A percentile compares a stretch with the other conserved stretches of the same genome.
Evolutionary conservation across 2,329 filamentous ascomycete species (phyloP).

Genomic region (Dactylellina drechsleri): DNA sequence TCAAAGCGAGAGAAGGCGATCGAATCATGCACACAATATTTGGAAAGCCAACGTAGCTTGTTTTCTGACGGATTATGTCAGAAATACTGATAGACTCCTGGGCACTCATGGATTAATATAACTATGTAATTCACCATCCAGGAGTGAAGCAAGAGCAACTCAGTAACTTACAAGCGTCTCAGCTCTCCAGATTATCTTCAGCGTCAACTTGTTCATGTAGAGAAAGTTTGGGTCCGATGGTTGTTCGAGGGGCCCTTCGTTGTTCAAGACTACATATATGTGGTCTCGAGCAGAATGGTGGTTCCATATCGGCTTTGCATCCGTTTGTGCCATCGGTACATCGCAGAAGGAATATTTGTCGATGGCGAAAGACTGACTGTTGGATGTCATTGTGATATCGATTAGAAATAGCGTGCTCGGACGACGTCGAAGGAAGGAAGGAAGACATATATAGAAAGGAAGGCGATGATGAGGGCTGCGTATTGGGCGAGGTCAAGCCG

Average conservation of each 20-base stretch:
- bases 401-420: background rate
- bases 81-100: slow-evolving; percentile 46
- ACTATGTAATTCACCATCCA: background rate
- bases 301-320: slow-evolving; percentile 42
- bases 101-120: background rate
- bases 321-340: slow-evolving; percentile 32
- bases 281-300: slow-evolving; percentile 49
- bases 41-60: slow-evolving; percentile 16
- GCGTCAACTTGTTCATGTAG: slow-evolving; percentile 31
- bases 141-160: background rate
- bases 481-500: no score
- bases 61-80: slow-evolving; percentile 36
- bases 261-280: slow-evolving; percentile 33
- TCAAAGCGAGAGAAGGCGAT: slow-evolving; percentile 40
- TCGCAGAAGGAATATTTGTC: slow-evolving; percentile 52
- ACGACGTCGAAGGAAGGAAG: background rate
- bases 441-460: background rate
- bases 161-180: slow-evolving; percentile 33
- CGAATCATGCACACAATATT: slow-evolving; percentile 52
- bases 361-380: slow-evolving; percentile 37
- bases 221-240: slow-evolving; percentile 35
- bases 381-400: slow-evolving; percentile 27
- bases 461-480: slow-evolving; percentile 1
- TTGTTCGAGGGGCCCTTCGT: slow-evolving; percentile 48
- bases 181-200: slow-evolving; percentile 53